Conservation (phyloP, 2,329 filamentous ascomycete species). For the Didymosphaeria variabile region DNA sequence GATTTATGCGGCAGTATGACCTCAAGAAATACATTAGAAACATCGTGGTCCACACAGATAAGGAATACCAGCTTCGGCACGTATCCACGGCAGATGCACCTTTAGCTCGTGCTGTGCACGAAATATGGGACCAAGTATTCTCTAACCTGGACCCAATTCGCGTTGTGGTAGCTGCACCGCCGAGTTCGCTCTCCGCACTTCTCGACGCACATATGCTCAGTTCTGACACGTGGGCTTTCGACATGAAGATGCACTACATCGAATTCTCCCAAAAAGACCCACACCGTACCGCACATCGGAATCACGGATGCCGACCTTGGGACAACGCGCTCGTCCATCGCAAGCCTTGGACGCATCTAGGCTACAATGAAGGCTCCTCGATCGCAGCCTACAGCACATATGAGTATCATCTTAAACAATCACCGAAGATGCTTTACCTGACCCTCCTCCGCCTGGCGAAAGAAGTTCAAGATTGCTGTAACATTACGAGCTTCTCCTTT, state of each 20-base stretch:
- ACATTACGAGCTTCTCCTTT: slow-evolving; percentile 63
- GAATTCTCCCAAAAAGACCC: slow-evolving; percentile 48
- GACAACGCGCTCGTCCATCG: slow-evolving; percentile 60
- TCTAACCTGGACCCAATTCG: slow-evolving; percentile 38
- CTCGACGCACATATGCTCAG: slow-evolving; percentile 66
- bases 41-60: slow-evolving; percentile 56
- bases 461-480: slow-evolving; percentile 36
- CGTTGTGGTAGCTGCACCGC: slow-evolving; percentile 62
- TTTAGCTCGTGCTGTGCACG: slow-evolving; percentile 61
- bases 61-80: slow-evolving; percentile 48
- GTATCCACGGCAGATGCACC: slow-evolving; percentile 39
- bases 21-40: slow-evolving; percentile 55
- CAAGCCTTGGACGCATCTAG: slow-evolving; percentile 71
- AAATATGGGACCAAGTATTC: slow-evolving; percentile 45
- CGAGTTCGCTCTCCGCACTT: slow-evolving; percentile 68
- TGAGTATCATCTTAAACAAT: slow-evolving; percentile 72
- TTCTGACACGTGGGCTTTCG: slow-evolving; percentile 70
- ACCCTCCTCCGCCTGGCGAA: slow-evolving; percentile 48
- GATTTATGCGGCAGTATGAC: slow-evolving; percentile 30
- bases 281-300: slow-evolving; percentile 16
- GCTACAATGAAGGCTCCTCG: slow-evolving; percentile 79
- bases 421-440: slow-evolving; percentile 68
- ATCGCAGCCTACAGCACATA: slow-evolving; percentile 75
- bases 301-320: slow-evolving; percentile 28
- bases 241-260: slow-evolving; percentile 69